Base-by-base conservation (phyloP, 1,139 yeast species). In the Candida frijolesensis region DNA sequence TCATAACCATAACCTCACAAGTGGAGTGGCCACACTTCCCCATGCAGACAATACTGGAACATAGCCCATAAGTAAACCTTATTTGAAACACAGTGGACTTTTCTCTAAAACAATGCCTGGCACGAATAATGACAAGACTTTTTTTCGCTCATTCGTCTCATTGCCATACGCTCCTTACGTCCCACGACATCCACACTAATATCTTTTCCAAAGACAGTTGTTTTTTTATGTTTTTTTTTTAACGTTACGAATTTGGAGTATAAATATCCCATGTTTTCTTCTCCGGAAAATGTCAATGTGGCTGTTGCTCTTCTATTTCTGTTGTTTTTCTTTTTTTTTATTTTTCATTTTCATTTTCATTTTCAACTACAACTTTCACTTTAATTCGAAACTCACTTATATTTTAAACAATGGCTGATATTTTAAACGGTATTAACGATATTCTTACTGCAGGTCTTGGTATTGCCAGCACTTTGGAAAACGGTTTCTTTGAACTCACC, bases 401-500 rank as follows among this genome's bases (percentile, higher is more conserved):
- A 43, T 27, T 35, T 42, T 18, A 42, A 11, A 38, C 18, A 38
- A 45, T 48, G 54, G 54, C 54, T 32, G 54, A 51, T 39, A 47
- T 51, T 46, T 44, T 50, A 33, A 54, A 55, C 42, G 60, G 44
- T 39, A 50, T 51, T 29, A 54, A 53, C 22, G 48, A 33, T 14
- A 48, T 50, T 42, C 51, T 49, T n/a, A 50, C 54, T 25, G 62
- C 53, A 25, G 58, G 54, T 44, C 55, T 49, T 46, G 62, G 56
- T 47, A 51, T 55, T 19, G 51, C 47, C 30, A 51, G 50, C 40
- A 58, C 60, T 29, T 47, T 45, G 40, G 45, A 48, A 44, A 50
- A 60, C 33, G 52, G 46, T 25, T 56, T 54, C 38, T 57, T 52
- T 19, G 50, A 54, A 7, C 56, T 65, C 47, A 56, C 59, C 33